phyloP scores from a whole-genome alignment of 768 basidiomycete species.

The Phanerodontia chrysosporium region DNA sequence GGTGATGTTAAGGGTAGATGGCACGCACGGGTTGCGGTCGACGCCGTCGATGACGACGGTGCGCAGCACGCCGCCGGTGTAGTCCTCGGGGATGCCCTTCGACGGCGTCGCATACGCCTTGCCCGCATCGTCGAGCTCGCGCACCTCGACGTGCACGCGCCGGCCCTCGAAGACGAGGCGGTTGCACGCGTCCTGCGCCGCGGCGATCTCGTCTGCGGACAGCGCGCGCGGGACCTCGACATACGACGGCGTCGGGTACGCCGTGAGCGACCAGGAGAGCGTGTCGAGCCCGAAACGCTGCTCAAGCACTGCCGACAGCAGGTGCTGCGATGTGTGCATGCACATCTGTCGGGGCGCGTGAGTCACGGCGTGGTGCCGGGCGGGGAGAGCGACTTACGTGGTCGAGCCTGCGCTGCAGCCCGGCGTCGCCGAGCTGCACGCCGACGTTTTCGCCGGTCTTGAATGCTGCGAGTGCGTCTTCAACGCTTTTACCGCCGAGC shows the following conservation, averaged over 20 bases:
- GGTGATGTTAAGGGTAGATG: not conserved
- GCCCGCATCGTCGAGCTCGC: slow-evolving; percentile 51
- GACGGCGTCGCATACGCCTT: slow-evolving; percentile 25
- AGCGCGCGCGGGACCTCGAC: slow-evolving; percentile 72
- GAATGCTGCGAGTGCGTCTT: slow-evolving; percentile 44
- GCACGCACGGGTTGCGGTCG: slow-evolving; percentile 71
- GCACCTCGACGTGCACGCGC: slow-evolving; percentile 68
- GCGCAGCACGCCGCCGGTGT: slow-evolving; percentile 73
- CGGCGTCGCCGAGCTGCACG: slow-evolving; percentile 53
- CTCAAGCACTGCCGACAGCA: slow-evolving; percentile 79
- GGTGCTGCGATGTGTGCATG: slow-evolving; percentile 82
- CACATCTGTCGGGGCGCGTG: slow-evolving; percentile 49
- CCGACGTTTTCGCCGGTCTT: slow-evolving; percentile 46
- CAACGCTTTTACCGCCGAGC: slow-evolving; percentile 33
- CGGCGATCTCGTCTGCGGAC: slow-evolving; percentile 54
- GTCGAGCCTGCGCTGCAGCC: slow-evolving; percentile 65
- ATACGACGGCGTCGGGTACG: slow-evolving; percentile 65
- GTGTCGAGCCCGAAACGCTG: slow-evolving; percentile 59
- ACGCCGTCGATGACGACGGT: slow-evolving; percentile 79
- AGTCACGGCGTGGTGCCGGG: not conserved
- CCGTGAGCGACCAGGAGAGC: slow-evolving; percentile 77
- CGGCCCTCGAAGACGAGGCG: slow-evolving; percentile 65
- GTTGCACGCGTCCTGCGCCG: slow-evolving; percentile 63
- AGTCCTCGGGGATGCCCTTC: slow-evolving; percentile 59
- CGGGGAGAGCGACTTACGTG: slow-evolving; percentile 46